Conservation (phyloP, 164 flowering plant genomes). For the Annona squamosa region DNA sequence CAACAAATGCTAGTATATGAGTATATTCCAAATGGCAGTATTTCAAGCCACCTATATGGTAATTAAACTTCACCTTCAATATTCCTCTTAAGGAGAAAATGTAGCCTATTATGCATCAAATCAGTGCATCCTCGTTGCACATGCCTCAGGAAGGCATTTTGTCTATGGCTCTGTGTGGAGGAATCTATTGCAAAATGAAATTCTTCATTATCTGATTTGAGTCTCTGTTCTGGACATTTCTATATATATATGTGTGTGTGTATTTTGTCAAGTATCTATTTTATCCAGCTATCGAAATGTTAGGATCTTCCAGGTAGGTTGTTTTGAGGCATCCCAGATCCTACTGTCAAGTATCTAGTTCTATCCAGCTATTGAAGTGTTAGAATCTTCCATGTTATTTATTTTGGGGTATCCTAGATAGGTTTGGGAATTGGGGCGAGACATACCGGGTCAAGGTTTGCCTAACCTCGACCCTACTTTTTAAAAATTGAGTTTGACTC, state of each 20-base stretch:
- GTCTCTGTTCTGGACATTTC: background rate
- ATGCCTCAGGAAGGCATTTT: background rate
- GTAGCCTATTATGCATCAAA: background rate
- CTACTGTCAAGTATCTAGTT: background rate
- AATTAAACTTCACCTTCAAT: constrained; percentile 17
- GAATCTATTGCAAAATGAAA: background rate
- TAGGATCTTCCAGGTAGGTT: background rate
- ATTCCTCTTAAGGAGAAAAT: background rate
- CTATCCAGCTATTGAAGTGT: background rate
- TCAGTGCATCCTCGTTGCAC: background rate
- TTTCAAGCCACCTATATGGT: constrained; percentile 83
- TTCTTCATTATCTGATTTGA: background rate
- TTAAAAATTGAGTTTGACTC: too few relatives aligned
- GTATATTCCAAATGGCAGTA: constrained; percentile 77
- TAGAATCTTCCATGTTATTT: background rate
- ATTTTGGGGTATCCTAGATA: background rate
- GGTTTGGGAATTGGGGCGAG: too few relatives aligned
- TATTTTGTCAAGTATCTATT: background rate
- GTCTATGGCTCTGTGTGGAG: background rate
- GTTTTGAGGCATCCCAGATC: background rate
- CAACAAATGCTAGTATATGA: constrained; percentile 76
- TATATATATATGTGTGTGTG: too few relatives aligned
- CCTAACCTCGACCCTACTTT: too few relatives aligned
- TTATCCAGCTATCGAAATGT: background rate
- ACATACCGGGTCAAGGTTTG: too few relatives aligned